A percentile compares a stretch with the other conserved stretches of the same genome.
Conservation (phyloP, 1,284 basidiomycete species). For the Cutaneotrichosporon arboriforme region DNA sequence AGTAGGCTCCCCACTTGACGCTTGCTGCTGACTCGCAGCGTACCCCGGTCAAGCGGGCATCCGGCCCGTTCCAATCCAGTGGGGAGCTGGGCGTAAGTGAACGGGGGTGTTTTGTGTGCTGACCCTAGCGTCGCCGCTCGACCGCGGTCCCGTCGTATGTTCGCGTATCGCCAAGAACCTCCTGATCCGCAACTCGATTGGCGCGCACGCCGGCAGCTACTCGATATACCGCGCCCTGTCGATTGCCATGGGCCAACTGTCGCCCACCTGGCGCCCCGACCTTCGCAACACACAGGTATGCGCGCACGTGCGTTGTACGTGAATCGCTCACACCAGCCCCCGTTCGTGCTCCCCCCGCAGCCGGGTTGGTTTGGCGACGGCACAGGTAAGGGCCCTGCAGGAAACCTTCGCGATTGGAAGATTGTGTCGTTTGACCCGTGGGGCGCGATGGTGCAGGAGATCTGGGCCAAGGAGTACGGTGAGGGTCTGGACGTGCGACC, state of each 20-base stretch:
- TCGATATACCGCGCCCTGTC: constrained; percentile 89
- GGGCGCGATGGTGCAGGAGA: constrained; percentile 80
- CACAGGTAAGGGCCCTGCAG: constrained; percentile 6
- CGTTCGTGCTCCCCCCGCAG: constrained; percentile 73
- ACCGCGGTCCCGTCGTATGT: constrained; percentile 81
- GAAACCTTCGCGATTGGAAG: constrained; percentile 50
- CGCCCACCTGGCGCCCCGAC: constrained; percentile 78
- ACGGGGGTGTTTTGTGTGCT: neutral
- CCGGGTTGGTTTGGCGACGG: constrained; percentile 69
- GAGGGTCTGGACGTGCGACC: constrained; percentile 74
- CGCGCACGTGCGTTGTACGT: neutral
- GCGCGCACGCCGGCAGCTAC: constrained; percentile 89
- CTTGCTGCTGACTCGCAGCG: constrained; percentile 51
- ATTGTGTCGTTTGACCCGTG: constrained; percentile 94
- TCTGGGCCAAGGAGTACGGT: constrained; percentile 65
- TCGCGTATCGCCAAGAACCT: constrained; percentile 78
- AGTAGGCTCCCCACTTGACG: constrained; percentile 25
- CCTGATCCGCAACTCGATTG: constrained; percentile 87
- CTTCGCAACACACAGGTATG: constrained; percentile 69
- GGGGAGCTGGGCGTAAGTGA: constrained; percentile 66
- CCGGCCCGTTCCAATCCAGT: constrained; percentile 68
- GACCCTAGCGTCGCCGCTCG: constrained; percentile 26
- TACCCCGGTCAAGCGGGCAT: constrained; percentile 70
- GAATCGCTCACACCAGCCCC: constrained; percentile 53
- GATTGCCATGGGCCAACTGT: constrained; percentile 82